phyloP scores from a whole-genome alignment of 1,284 basidiomycete species.

The Tranzscheliella williamsii region DNA sequence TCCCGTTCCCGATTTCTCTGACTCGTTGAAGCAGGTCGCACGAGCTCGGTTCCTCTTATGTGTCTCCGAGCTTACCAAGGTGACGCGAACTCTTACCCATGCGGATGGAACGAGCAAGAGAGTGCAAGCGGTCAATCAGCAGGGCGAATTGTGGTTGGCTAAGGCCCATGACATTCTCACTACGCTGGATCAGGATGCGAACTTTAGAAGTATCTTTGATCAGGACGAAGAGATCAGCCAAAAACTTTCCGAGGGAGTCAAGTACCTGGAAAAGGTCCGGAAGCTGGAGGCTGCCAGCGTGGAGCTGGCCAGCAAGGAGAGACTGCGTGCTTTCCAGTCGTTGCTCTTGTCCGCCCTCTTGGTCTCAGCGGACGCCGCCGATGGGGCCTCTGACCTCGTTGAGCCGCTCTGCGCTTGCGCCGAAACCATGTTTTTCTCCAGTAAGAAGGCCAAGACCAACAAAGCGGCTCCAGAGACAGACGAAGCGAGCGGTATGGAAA shows the following conservation, averaged over 20 bases:
- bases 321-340: slow-evolving; percentile 42
- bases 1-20: slow-evolving; percentile 74
- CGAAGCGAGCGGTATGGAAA: slow-evolving; percentile 72
- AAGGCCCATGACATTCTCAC: slow-evolving; percentile 71
- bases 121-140: slow-evolving; percentile 69
- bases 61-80: slow-evolving; percentile 74
- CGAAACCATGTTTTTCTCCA: slow-evolving; percentile 29
- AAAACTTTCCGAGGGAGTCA: slow-evolving; percentile 24
- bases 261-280: slow-evolving; percentile 34
- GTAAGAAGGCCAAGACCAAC: slow-evolving; percentile 53
- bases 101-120: slow-evolving; percentile 65
- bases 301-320: slow-evolving; percentile 12
- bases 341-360: slow-evolving; percentile 46
- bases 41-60: slow-evolving; percentile 74
- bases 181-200: slow-evolving; percentile 73
- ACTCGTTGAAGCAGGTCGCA: slow-evolving; percentile 71
- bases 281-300: slow-evolving; percentile 28
- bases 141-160: slow-evolving; percentile 79
- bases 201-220: slow-evolving; percentile 62
- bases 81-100: slow-evolving; percentile 61
- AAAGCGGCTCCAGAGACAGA: slow-evolving; percentile 62
- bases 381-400: slow-evolving; percentile 60
- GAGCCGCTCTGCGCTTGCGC: slow-evolving; percentile 58
- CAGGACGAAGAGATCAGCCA: slow-evolving; percentile 35
- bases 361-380: slow-evolving; percentile 62